phyloP scores from a whole-genome alignment of 768 basidiomycete species.

The Filobasidium floriforme region DNA sequence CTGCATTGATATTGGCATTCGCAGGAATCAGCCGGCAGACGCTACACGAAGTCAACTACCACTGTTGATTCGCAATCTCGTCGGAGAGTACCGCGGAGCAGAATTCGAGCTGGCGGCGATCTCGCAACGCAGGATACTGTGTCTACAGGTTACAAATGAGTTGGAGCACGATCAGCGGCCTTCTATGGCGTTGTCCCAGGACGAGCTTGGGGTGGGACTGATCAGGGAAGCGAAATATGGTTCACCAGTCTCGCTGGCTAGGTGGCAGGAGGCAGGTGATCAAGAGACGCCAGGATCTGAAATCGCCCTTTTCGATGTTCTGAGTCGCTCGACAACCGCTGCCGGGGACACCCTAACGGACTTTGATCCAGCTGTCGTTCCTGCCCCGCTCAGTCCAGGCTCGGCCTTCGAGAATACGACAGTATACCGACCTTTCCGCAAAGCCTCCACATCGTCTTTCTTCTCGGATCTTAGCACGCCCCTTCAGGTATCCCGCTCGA shows the following conservation, averaged over 20 bases:
- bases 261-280: background rate
- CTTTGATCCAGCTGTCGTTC: constrained; percentile 3
- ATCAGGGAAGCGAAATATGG: constrained; percentile 6
- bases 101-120: background rate
- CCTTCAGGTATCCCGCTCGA: background rate
- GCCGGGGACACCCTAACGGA: background rate
- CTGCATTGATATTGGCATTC: background rate
- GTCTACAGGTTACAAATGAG: background rate
- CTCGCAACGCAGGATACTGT: background rate
- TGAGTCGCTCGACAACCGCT: background rate
- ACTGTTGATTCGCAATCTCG: background rate
- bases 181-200: background rate
- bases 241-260: background rate
- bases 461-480: constrained; percentile 7
- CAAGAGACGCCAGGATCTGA: background rate
- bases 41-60: background rate
- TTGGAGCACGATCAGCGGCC: background rate
- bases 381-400: background rate
- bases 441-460: constrained; percentile 5
- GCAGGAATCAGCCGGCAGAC: background rate
- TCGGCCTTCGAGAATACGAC: background rate
- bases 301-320: background rate
- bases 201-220: background rate
- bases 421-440: constrained; percentile 2
- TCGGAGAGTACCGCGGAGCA: background rate